These are phyloP conservation scores for Evansstolkia leycettana DNA, from an alignment of 495 filamentous ascomycete genomes.

Conservation along the genomic window DNA sequence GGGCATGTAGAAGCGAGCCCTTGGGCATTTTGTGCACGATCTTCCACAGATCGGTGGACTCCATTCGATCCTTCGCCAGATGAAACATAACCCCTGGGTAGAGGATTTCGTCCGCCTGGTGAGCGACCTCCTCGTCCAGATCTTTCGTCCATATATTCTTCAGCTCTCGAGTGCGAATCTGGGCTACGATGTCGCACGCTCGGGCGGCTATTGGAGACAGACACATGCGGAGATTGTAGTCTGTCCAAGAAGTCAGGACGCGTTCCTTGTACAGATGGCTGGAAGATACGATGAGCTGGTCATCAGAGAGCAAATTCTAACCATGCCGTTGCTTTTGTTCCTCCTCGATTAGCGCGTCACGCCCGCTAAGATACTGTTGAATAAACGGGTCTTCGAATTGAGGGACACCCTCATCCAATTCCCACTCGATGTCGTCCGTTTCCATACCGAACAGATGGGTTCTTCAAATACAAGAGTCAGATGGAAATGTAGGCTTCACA, in stretches of 20 bases:
- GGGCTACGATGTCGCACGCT: conserved; percentile 65
- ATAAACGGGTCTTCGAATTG: conserved; percentile 60
- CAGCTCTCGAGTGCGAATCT: conserved; percentile 67
- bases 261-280: background rate
- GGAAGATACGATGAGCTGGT: too few species aligned
- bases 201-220: conserved; percentile 61
- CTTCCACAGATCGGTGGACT: conserved; percentile 69
- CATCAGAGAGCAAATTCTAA: conserved; percentile 18
- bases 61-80: conserved; percentile 66
- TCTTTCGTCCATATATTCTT: conserved; percentile 57
- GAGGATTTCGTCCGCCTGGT: conserved; percentile 37
- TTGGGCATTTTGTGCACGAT: conserved; percentile 85
- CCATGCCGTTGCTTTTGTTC: conserved; percentile 77
- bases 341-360: conserved; percentile 64
- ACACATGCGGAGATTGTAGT: conserved; percentile 37
- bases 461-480: too few species aligned
- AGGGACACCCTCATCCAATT: conserved; percentile 37
- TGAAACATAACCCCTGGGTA: conserved; percentile 86
- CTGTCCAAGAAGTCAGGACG: conserved; percentile 5
- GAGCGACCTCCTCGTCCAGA: conserved; percentile 50
- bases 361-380: conserved; percentile 62
- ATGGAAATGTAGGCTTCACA: too few species aligned
- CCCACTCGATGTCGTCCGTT: conserved; percentile 26
- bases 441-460: conserved; percentile 8
- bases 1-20: conserved; percentile 76